Base-by-base conservation (phyloP, 2,329 filamentous ascomycete genomes). In the Fusarium nygamai region DNA sequence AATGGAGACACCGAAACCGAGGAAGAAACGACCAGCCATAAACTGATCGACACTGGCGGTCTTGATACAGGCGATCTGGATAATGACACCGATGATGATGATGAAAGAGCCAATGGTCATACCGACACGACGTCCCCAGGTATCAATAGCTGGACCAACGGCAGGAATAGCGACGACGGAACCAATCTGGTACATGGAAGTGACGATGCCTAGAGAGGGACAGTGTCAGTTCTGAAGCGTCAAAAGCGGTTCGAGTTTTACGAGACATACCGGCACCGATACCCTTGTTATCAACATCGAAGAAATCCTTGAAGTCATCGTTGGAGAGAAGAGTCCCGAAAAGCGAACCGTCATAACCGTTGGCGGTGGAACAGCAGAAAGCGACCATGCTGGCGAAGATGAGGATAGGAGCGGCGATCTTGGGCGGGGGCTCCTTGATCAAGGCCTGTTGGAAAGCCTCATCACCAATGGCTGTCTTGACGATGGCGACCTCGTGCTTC, bases 1-100 rank as follows among this genome's bases (percentile, higher is more conserved):
- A 61, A 88, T 85, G 27, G 83, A 82, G 60, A 87, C 85, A 62
- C 86, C 86, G 69, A 91, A 91, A 43, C 90, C 90, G 4, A 92
- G 86, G 43, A 91, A 81, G 81, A 92, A 91, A 10, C 89, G 86
- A 9, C 89, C 89, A 51, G 85, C 86, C 80, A 87, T 85, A 76
- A 88, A 88, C 57, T 86, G 85, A n/a, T 71, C 69, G 8, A 74
- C 66, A 10, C 53, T 74, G 14, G 62, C 79, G 62, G 41, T 47
- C 27, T 76, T 80, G 69, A 59, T 67, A 62, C 83, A 82, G 2
- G 84, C 82, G 39, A 82, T 82, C 68, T 87, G 86, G 57, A 88
- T 83, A 47, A 84, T 77, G 22, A 85, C 83, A 22, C 86, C 80
- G 50, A 87, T 60, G 56, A 88, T 80, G 65, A 88, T 84, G 74